Base-by-base conservation (phyloP, 2,329 filamentous ascomycete species). In the Claviceps maximensis region DNA sequence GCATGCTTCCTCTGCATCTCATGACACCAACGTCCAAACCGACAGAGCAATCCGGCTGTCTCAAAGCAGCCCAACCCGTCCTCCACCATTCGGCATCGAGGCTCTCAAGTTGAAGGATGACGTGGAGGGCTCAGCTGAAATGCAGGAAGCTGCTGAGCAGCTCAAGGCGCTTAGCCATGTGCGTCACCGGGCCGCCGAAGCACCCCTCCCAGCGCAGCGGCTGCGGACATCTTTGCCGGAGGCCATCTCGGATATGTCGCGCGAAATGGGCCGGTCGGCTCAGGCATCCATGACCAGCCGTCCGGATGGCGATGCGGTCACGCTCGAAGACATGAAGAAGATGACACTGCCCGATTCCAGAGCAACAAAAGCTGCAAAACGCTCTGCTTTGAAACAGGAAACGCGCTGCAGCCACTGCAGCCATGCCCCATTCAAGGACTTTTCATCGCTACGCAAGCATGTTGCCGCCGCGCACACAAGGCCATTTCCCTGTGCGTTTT, bases 401-500 rank as follows among this genome's bases (percentile, higher is more conserved):
- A 81, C 78, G 2, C 73, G 77, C 23, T 84, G 82, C 62, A 73
- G 69, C 19, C 71, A 79, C 51, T 84, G 82, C 62, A 82, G 74
- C 50, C 80, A 84, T 61, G 74, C 77, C 0, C 81, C 82, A 1
- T 84, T 84, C 62, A 84, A 83, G 58, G 82, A 84, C 61, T 80
- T 77, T 0, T 84, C 81, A 0, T 82, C 82, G 0, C 66, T 84
- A 40, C 74, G 80, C 33, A 84, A 84, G 60, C 82, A 86, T 60
- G 77, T 85, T 49, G 81, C 82, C 6, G 81, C 82, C 2, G 80
- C 81, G 2, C 83, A 86, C 57, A 86, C 82, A 0, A 76, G 83
- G 21, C 83, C 84, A 0, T 97, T 96, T 61, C 82, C 84, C 0
- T 98, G 91, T 64, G 87, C 87, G 2, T 91, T 96, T 64, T 82